Base-by-base conservation (phyloP, 2,329 filamentous ascomycete species). In the Arthrobotrys pseudoclavata region DNA sequence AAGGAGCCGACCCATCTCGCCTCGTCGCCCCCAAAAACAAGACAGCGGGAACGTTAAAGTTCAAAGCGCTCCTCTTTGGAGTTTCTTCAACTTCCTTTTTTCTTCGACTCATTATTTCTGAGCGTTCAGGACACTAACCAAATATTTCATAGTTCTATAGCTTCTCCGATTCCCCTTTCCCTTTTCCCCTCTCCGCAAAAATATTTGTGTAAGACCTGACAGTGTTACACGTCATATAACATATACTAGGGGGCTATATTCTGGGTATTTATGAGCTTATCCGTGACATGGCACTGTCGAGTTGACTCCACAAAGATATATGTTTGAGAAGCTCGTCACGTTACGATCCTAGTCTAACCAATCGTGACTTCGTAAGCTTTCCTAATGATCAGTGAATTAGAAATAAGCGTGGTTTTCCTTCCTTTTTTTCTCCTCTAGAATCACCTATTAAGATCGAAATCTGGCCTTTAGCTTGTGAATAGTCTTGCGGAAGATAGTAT, bases 151-250 rank as follows among this genome's bases (percentile, higher is more conserved):
- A 24, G 50, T 15, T 42, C 15, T 34, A 26, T 31, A 47, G 50
- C 29, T 31, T 55, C 40, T 67, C 29, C 47, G 29, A 45, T 55
- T 9, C 62, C 45, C 22, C 12, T 55, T 67, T 29, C 37, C 12
- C 37, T 18, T 15, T 40, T 37, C 69, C 24, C 31, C 53, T 37
- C 53, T 63, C 34, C 40, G 13, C 26, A 62, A 52, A 66, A 50
- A 31, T 69, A 66, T 48, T 50, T 48, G 60, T 57, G 60, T 64
- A 72, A 34, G 48, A 64, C 68, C 22, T 24, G 29, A 60, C 50
- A 40, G 55, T 76, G 71, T 76, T 76, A 76, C 71, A 76, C 71
- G 71, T 69, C 64, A 76, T 76, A 76, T 76, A 61, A 62, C 50
- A 69, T 69, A 60, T 37, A 24, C 64, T 20, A 69, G 55, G 63